Conservation (phyloP, 106 monocot genomes). For the Dioscorea alata region DNA sequence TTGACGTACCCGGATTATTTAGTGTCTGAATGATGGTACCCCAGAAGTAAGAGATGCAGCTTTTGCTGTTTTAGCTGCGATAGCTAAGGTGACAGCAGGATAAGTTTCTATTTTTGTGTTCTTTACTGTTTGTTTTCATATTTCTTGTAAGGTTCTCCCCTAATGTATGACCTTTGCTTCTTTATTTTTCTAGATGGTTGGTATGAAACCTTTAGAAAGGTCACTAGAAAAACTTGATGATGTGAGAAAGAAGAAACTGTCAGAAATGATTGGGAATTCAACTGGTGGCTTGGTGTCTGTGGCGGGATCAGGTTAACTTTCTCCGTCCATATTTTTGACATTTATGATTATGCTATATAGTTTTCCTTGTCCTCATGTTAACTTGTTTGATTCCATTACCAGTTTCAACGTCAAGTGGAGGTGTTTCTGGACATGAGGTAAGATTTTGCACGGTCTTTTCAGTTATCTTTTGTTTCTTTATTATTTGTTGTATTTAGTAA, state of each 20-base stretch:
- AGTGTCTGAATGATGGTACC: constrained; percentile 98
- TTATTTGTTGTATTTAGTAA: not conserved
- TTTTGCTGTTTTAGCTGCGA: constrained; percentile 87
- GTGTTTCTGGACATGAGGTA: constrained; percentile 39
- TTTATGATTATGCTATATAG: not conserved
- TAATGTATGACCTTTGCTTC: not conserved
- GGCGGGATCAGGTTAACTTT: constrained; percentile 33
- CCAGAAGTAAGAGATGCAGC: constrained; percentile 98
- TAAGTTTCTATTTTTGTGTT: not conserved
- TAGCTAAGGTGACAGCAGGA: constrained; percentile 62
- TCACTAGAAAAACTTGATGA: constrained; percentile 97
- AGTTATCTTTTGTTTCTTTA: not conserved
- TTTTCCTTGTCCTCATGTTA: not conserved
- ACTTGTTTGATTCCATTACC: constrained; percentile 26
- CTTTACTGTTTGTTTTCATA: not conserved
- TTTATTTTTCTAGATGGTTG: constrained; percentile 69
- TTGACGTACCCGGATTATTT: constrained; percentile 1
- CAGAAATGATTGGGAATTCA: constrained; percentile 90
- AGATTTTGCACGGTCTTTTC: constrained; percentile 2
- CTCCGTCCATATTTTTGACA: not conserved
- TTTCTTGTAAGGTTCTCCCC: not conserved
- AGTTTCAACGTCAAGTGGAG: constrained; percentile 27
- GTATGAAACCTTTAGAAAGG: constrained; percentile 91
- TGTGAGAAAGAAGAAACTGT: constrained; percentile 93
- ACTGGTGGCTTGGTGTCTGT: constrained; percentile 24